A percentile compares a stretch with the other conserved stretches of the same genome.
Conservation (phyloP, 306 rosid genomes). For the Dicorynia guianensis region DNA sequence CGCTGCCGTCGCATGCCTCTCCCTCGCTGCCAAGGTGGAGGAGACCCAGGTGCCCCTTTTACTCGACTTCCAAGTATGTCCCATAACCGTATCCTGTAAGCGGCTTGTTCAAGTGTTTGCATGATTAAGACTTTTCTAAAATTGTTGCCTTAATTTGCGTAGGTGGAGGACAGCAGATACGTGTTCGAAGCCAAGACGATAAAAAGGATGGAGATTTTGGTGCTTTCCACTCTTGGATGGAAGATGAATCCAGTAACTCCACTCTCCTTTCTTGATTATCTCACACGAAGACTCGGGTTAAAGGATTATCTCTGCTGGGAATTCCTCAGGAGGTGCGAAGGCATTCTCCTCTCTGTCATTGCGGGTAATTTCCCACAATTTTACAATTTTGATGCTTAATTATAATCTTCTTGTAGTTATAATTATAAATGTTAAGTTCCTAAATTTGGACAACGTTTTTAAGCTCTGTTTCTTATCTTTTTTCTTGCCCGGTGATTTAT, state of each 20-base stretch:
- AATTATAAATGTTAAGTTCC: too few relatives aligned
- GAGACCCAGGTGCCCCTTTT: conserved; percentile 87
- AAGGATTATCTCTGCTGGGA: conserved; percentile 72
- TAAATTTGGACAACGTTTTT: background rate
- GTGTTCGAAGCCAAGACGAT: conserved; percentile 81
- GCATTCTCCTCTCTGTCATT: conserved; percentile 60
- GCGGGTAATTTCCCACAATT: conserved; percentile 50
- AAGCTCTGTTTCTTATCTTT: background rate
- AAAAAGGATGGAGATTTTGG: conserved; percentile 84
- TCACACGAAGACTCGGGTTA: conserved; percentile 69
- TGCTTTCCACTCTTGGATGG: conserved; percentile 90
- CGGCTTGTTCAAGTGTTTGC: background rate
- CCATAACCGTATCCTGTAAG: too few relatives aligned
- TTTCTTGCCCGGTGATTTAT: background rate
- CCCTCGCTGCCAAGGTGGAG: conserved; percentile 91
- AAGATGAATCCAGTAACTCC: conserved; percentile 90
- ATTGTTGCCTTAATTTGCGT: background rate
- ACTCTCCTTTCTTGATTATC: conserved; percentile 74
- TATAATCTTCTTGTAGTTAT: too few relatives aligned
- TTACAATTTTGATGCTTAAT: background rate
- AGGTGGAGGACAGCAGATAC: conserved; percentile 77
- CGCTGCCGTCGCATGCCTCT: conserved; percentile 77
- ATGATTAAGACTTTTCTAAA: background rate
- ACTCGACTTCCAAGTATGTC: conserved; percentile 77
- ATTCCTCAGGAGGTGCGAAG: conserved; percentile 64